Conservation (phyloP, 2,329 filamentous ascomycete genomes). For the Epichloe sylvatica region DNA sequence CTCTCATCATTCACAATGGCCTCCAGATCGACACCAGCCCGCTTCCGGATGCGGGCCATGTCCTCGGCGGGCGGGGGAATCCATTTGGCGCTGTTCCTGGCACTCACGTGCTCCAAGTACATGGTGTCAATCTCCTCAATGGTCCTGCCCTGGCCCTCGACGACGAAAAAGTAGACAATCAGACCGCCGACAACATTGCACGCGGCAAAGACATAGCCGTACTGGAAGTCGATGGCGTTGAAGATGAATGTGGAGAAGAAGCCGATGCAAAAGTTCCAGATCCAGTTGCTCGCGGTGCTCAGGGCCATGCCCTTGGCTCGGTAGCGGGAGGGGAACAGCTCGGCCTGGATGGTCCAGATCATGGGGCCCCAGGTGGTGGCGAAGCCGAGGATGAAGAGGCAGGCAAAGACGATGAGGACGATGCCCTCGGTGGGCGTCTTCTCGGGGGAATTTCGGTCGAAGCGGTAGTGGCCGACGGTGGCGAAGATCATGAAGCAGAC, state of each 20-base stretch:
- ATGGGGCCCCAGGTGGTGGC: conserved; percentile 35
- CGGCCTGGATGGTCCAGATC: conserved; percentile 44
- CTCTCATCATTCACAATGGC: conserved; percentile 4
- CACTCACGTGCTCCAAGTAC: conserved; percentile 46
- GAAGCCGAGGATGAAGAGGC: conserved; percentile 43
- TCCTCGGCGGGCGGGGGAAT: conserved; percentile 30
- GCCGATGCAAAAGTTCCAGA: conserved; percentile 27
- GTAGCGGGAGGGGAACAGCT: conserved; percentile 34
- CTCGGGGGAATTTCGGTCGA: conserved; percentile 27
- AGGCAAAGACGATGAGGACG: conserved; percentile 48
- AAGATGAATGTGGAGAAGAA: conserved; percentile 25
- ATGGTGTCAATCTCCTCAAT: conserved; percentile 39
- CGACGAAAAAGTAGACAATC: conserved; percentile 41
- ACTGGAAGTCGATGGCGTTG: conserved; percentile 32
- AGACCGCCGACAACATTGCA: conserved; percentile 36
- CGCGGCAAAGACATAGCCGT: conserved; percentile 39
- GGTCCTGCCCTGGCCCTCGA: conserved; percentile 41
- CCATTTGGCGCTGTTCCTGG: conserved; percentile 48
- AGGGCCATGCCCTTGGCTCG: conserved; percentile 41
- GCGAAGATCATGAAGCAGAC: conserved; percentile 46
- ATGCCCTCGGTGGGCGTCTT: conserved; percentile 33
- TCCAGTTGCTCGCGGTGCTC: conserved; percentile 31
- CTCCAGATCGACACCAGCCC: conserved; percentile 27
- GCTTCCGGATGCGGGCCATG: conserved; percentile 26
- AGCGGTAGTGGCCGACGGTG: conserved; percentile 35